These are phyloP conservation scores for Leishmania aethiopica DNA, from an alignment of 208 protist genomes.

Conservation along the genomic window DNA sequence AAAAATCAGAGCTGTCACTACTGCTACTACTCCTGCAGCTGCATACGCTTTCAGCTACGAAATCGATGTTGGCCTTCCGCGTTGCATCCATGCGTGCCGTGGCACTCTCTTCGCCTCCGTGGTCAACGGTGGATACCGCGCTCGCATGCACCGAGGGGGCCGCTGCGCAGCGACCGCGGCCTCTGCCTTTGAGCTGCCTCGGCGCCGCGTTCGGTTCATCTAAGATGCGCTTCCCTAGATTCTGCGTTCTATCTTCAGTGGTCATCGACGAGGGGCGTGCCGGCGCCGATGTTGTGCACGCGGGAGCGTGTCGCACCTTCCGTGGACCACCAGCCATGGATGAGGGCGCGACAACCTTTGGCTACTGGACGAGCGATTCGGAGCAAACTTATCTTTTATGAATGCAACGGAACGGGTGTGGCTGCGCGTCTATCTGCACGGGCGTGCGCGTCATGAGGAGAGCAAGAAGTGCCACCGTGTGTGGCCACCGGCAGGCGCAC, in stretches of 20 bases:
- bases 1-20: not conserved
- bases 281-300: not conserved
- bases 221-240: not conserved
- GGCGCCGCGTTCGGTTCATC: not conserved
- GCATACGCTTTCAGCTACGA: not conserved
- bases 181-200: not conserved
- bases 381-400: not conserved
- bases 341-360: not conserved
- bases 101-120: not conserved
- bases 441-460: not conserved
- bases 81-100: not conserved
- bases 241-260: no score
- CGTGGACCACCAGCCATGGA: conserved; percentile 7
- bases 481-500: not conserved
- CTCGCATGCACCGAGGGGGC: not conserved
- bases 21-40: not conserved
- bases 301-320: conserved; percentile 7
- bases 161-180: not conserved
- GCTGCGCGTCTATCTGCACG: not conserved
- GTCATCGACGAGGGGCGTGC: not conserved
- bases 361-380: not conserved
- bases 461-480: not conserved
- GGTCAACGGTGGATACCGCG: not conserved
- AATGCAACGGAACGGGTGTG: not conserved
- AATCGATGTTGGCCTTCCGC: not conserved